Conservation (phyloP, 805 yeast species). For the Ogataea thermomethanolica region DNA sequence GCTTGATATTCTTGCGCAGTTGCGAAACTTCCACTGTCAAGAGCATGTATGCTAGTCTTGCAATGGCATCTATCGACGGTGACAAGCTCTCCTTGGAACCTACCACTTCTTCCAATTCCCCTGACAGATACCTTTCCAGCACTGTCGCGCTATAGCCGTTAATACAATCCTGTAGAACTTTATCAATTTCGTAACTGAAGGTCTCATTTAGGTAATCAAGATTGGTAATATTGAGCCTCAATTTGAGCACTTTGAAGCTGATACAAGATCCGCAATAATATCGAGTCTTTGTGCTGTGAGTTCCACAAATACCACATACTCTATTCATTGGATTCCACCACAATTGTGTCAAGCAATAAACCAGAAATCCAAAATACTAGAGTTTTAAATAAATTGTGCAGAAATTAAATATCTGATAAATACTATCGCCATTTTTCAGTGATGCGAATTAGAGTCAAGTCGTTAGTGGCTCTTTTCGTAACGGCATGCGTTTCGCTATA, state of each 20-base stretch:
- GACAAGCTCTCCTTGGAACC: slow-evolving; percentile 9
- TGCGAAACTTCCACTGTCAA: slow-evolving; percentile 28
- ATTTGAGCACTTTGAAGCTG: slow-evolving; percentile 25
- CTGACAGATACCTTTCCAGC: slow-evolving; percentile 15
- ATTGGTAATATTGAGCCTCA: slow-evolving; percentile 21
- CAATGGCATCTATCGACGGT: slow-evolving; percentile 26
- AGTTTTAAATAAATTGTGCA: background rate
- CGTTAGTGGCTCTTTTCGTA: slow-evolving; percentile 1
- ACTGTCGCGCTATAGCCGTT: slow-evolving; percentile 22
- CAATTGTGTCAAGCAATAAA: background rate
- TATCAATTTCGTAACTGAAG: slow-evolving; percentile 21
- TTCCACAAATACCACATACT: slow-evolving; percentile 20
- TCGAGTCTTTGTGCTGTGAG: slow-evolving; percentile 2
- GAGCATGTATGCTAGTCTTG: slow-evolving; percentile 31
- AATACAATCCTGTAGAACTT: slow-evolving; percentile 25
- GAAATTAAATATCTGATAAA: background rate
- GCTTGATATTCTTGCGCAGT: slow-evolving; percentile 15
- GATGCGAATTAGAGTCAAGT: slow-evolving; percentile 6
- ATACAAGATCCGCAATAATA: slow-evolving; percentile 29
- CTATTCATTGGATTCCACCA: slow-evolving; percentile 4
- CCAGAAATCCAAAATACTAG: background rate
- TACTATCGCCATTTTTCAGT: background rate
- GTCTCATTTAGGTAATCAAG: slow-evolving; percentile 18
- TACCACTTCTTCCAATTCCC: background rate
- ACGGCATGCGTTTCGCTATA: slow-evolving; percentile 28